Conservation (phyloP, 345 rosid species). For the Hibiscus mutabilis region DNA sequence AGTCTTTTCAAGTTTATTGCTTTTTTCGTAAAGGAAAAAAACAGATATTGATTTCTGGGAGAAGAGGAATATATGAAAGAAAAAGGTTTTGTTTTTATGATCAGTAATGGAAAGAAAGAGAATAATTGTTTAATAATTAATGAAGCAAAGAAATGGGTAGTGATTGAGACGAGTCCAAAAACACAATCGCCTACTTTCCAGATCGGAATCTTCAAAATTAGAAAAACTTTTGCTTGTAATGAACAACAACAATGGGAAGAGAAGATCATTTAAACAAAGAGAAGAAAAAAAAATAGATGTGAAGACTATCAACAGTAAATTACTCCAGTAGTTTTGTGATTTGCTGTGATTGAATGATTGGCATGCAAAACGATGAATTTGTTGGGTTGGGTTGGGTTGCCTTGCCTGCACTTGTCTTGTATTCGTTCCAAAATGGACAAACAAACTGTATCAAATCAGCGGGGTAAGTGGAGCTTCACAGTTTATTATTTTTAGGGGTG, state of each 20-base stretch:
- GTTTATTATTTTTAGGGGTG: no score
- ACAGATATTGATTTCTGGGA: not conserved
- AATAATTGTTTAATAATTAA: not conserved
- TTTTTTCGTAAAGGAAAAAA: not conserved
- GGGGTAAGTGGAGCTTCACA: not conserved
- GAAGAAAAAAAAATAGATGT: not conserved
- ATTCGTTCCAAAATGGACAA: not conserved
- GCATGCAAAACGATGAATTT: not conserved
- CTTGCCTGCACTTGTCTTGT: not conserved
- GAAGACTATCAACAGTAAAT: no score
- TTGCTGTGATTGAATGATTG: not conserved
- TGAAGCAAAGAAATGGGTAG: constrained; percentile 14
- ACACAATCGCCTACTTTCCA: not conserved
- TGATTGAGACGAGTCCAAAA: constrained; percentile 18
- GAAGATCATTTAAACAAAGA: not conserved
- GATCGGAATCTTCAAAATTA: constrained; percentile 21
- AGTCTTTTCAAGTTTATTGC: constrained; percentile 5
- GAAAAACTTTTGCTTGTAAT: not conserved
- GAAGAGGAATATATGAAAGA: not conserved
- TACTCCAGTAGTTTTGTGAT: no score
- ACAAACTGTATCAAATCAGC: not conserved
- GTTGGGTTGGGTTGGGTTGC: not conserved
- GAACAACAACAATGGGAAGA: not conserved
- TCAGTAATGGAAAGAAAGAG: not conserved
- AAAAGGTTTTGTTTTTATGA: not conserved